Base-by-base conservation (phyloP, 768 basidiomycete genomes). In the Amanita thiersii region DNA sequence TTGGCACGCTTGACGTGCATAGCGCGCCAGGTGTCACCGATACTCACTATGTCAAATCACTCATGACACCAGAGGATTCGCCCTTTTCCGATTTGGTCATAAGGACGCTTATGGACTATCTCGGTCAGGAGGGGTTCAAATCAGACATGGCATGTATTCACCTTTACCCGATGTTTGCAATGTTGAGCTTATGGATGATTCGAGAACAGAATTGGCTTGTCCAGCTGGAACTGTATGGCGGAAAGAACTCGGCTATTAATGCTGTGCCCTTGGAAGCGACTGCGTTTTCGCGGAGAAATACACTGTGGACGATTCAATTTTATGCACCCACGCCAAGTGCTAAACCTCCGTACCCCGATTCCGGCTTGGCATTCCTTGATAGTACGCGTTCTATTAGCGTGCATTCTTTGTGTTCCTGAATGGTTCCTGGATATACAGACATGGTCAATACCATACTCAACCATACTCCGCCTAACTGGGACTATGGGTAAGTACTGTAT, bases 251-350 rank as follows among this genome's bases (percentile, higher is more conserved):
- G 4, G 66, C 60, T 4, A 63, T 75, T 47, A 72, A 70, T 47
- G 47, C 60, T 9, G 62, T 73, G 3, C 45, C 62, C 5, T 26
- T 54, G 5, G 50, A 63, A 30, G 62, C 60, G 1, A 73, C 71
- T 0, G 64, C 75, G 0, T 78, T 73, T 45, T 63, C 58, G 0
- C 65, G 69, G 41, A 59, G 75, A 15, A 56, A 55, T 45, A 62
- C 66, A 1, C 50, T 69, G 30, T 72, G 72, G 39, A 67, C 63
- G 2, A 61, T 75, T 40, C 74, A 76, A 50, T 56, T 75, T 43
- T 75, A 77, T 49, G 70, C 69, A 0, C 70, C 68, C 0, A 62
- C 68, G 4, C 38, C 48, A 1, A 59, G 52, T 37, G 47, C 52
- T 5, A 40, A 47, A 0, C 66, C 69, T 2, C 71, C 70, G 0